phyloP scores from a whole-genome alignment of 2,329 filamentous ascomycete genomes.

The Erysiphe pulchra region DNA sequence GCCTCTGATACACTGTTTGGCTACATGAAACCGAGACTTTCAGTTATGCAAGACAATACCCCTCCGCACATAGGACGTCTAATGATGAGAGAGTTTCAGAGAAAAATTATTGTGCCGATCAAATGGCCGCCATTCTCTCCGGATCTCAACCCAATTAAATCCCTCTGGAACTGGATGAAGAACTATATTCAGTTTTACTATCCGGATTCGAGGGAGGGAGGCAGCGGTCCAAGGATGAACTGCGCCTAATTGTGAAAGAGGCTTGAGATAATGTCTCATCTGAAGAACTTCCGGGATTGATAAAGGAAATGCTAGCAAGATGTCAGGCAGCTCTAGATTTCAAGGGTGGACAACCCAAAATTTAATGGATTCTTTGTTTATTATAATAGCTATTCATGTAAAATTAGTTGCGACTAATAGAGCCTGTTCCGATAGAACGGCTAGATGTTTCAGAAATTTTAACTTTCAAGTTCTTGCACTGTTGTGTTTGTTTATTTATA shows the following conservation, averaged over 20 bases:
- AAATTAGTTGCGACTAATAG: too few relatives aligned
- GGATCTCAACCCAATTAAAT: neutral
- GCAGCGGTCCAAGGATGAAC: slow-evolving; percentile 1
- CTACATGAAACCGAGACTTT: neutral
- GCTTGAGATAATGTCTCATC: slow-evolving; percentile 4
- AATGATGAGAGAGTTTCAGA: neutral
- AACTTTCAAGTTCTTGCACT: too few relatives aligned
- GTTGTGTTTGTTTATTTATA: too few relatives aligned
- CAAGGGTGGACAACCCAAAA: slow-evolving; percentile 1
- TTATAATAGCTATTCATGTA: too few relatives aligned
- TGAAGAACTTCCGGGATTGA: slow-evolving; percentile 1
- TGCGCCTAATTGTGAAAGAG: slow-evolving; percentile 3
- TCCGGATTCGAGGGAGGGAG: neutral
- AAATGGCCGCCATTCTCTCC: neutral
- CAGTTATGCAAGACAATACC: neutral
- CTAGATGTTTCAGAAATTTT: too few relatives aligned
- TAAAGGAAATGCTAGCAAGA: slow-evolving; percentile 1
- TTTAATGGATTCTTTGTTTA: neutral
- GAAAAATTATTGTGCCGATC: neutral
- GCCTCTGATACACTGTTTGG: neutral
- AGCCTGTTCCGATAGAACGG: too few relatives aligned
- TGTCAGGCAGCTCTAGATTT: slow-evolving; percentile 1
- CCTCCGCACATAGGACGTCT: neutral
- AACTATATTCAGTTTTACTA: slow-evolving; percentile 1
- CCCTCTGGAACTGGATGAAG: neutral